Conservation (phyloP, 768 basidiomycete genomes). For the Cantharellus cinnabarinus region DNA sequence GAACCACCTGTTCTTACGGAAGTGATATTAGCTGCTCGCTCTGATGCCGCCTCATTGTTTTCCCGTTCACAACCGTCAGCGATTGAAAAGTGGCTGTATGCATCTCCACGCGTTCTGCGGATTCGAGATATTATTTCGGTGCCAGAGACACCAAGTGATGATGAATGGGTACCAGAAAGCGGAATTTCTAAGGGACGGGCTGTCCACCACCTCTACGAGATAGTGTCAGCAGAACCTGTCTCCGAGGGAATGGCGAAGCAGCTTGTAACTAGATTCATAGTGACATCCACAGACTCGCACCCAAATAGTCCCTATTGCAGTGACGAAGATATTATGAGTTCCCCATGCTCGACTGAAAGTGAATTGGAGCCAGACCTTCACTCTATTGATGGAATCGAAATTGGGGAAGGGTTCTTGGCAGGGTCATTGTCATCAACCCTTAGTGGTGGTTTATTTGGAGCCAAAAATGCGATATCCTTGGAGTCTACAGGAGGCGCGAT, state of each 20-base stretch:
- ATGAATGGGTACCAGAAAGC: background rate
- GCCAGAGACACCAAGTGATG: background rate
- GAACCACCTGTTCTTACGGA: constrained; percentile 5
- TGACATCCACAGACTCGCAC: constrained; percentile 14
- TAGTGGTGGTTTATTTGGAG: background rate
- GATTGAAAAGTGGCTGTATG: constrained; percentile 5
- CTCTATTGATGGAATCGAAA: constrained; percentile 34
- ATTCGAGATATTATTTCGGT: background rate
- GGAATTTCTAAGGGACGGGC: background rate
- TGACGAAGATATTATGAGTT: background rate
- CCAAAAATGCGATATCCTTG: background rate
- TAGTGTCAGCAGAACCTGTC: constrained; percentile 49
- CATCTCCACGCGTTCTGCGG: background rate
- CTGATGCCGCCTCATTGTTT: background rate
- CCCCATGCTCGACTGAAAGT: background rate
- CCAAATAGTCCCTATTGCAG: constrained; percentile 2
- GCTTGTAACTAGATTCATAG: constrained; percentile 32
- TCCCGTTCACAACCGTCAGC: background rate
- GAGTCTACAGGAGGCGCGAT: background rate
- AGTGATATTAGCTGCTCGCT: constrained; percentile 3
- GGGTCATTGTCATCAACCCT: constrained; percentile 19
- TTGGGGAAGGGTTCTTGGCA: constrained; percentile 51
- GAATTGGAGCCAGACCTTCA: background rate
- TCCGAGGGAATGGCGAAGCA: constrained; percentile 41
- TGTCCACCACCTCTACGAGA: constrained; percentile 13